Evolutionary conservation across 805 yeast species (phyloP), one percentile per base, ranked within the genome.

Genomic region (Barnettozyma californica): DNA sequence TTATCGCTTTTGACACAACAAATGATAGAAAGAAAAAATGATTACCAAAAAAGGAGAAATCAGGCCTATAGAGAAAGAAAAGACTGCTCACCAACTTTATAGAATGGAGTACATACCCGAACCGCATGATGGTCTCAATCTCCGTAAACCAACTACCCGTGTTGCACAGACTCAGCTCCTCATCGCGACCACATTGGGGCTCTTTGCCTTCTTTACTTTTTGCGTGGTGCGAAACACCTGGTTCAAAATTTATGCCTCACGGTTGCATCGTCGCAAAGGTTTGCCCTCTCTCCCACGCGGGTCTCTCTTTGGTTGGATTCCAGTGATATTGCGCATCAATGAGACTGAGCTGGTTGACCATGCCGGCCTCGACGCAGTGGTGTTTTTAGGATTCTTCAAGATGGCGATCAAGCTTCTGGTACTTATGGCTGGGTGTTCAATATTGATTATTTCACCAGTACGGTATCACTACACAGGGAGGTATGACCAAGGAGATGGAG

Each of bases 311-410:
- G 90, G 91, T 2, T 92, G 98, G 97, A 73, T 91, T 9, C 77
- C 82, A 0, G 77, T 81, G 0, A 68, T 92, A 13, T 78, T 77
- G 61, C 65, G 66, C 11, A 81, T 91, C 18, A 71, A 75, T 23
- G 98, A 92, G 56, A 73, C 77, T 14, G 90, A 89, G 49, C 77
- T 94, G 2, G 73, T 92, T 44, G 92, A 89, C 52, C 84, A 83
- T 59, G 96, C 97, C 2, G 99, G 99, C 0, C 68, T 92, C 40
- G 99, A 92, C 68, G 97, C 97, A 0, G 90, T 78, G 67, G 98
- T 94, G 43, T 92, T 87, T 60, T 68, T 92, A 29, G 90, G 90
- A 4, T 91, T 92, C 63, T 94, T 94, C 76, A 84, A 87, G 52
- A 87, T 90, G 87, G 78, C 94, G 52, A 87, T 91, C 43, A 80